Conservation (phyloP, 2,329 filamentous ascomycete species). For the Fusarium domesticum region DNA sequence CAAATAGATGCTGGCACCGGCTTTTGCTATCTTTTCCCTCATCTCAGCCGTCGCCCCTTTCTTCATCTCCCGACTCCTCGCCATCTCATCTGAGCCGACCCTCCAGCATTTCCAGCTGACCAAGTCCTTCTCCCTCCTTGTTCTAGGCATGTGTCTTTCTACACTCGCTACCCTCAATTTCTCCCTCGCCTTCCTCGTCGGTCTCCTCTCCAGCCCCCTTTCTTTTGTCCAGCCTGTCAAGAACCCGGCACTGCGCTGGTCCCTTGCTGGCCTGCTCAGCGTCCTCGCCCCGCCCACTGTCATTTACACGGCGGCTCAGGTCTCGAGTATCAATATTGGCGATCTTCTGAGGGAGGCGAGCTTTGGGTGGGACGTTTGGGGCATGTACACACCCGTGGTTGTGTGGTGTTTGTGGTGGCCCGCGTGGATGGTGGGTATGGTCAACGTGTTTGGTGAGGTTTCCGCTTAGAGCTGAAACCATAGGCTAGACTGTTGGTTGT, state of each 20-base stretch:
- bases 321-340: slow-evolving; percentile 43
- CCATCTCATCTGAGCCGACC: slow-evolving; percentile 51
- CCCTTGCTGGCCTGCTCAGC: slow-evolving; percentile 53
- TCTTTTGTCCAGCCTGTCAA: slow-evolving; percentile 63
- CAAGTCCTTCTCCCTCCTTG: slow-evolving; percentile 87
- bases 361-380: slow-evolving; percentile 86
- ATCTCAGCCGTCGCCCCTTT: slow-evolving; percentile 57
- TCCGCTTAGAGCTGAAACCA: slow-evolving; percentile 12
- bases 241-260: slow-evolving; percentile 38
- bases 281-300: slow-evolving; percentile 61
- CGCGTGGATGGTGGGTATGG: slow-evolving; percentile 70
- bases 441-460: slow-evolving; percentile 49
- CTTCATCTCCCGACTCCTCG: slow-evolving; percentile 54
- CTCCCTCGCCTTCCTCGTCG: slow-evolving; percentile 80
- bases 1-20: slow-evolving; percentile 55
- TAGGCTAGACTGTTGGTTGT: background rate
- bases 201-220: slow-evolving; percentile 73
- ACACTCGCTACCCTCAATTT: slow-evolving; percentile 96
- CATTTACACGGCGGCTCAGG: slow-evolving; percentile 45
- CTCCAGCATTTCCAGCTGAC: slow-evolving; percentile 72
- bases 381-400: slow-evolving; percentile 82
- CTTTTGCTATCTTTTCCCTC: slow-evolving; percentile 57
- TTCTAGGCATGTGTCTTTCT: slow-evolving; percentile 87
- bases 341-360: slow-evolving; percentile 68
- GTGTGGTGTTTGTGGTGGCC: slow-evolving; percentile 98